Percentiles rank a stretch among this genome's conserved stretches.
Evolutionary conservation across 352 stramenopile genomes (phyloP).

Genomic region (Phytopythium boreale): DNA sequence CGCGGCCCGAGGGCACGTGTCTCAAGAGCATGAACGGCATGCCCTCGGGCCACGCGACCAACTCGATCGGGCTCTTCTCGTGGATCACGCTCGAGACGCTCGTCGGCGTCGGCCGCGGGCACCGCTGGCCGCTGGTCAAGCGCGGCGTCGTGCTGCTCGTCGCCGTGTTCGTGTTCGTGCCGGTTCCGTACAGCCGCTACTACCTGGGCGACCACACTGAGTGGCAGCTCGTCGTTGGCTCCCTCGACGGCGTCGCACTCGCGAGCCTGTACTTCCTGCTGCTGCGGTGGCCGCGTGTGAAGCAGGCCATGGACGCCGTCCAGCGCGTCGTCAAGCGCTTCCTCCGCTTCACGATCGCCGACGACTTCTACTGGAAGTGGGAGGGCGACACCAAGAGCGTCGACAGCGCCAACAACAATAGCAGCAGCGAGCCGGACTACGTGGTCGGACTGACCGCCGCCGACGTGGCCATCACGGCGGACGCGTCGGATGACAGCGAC

Average conservation of each 20-base stretch:
- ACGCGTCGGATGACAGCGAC: constrained; percentile 31
- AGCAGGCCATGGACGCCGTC: constrained; percentile 18
- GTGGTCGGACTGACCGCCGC: background rate
- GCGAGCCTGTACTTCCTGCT: constrained; percentile 37
- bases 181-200: constrained; percentile 44
- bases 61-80: constrained; percentile 36
- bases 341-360: constrained; percentile 27
- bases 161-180: constrained; percentile 22
- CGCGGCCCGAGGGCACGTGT: constrained; percentile 32
- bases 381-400: constrained; percentile 6
- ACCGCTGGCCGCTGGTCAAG: constrained; percentile 16
- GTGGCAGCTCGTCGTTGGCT: constrained; percentile 30
- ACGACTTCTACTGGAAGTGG: constrained; percentile 36
- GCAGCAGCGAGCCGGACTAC: background rate
- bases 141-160: constrained; percentile 14
- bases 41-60: constrained; percentile 43
- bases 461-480: constrained; percentile 18
- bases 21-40: constrained; percentile 34
- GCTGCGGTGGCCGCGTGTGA: constrained; percentile 26
- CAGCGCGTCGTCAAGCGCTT: constrained; percentile 16
- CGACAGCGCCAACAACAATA: background rate
- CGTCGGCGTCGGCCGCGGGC: constrained; percentile 21
- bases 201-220: constrained; percentile 45
- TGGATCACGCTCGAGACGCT: constrained; percentile 37
- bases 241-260: constrained; percentile 27